These are phyloP conservation scores for Neurospora discreta DNA, from an alignment of 495 filamentous ascomycete species.

Conservation along the genomic window DNA sequence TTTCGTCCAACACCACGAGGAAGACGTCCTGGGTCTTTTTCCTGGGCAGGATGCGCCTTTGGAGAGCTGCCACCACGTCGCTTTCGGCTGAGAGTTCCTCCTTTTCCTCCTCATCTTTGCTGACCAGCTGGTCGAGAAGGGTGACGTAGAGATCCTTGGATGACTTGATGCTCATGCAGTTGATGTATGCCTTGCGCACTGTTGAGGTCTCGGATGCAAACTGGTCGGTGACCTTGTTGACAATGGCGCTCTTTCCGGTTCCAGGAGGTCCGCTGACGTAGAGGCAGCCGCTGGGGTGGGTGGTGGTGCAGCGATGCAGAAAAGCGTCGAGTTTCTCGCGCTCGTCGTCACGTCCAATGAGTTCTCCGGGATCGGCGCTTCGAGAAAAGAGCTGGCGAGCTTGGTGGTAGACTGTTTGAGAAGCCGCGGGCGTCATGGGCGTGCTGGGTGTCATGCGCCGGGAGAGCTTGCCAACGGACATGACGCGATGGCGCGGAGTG, in stretches of 20 bases:
- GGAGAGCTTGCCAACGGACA: slow-evolving; percentile 38
- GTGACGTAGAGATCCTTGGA: slow-evolving; percentile 71
- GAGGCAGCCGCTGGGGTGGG: slow-evolving; percentile 64
- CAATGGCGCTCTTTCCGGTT: slow-evolving; percentile 91
- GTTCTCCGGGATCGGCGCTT: slow-evolving; percentile 57
- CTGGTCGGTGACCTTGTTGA: slow-evolving; percentile 62
- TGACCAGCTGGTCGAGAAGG: slow-evolving; percentile 44
- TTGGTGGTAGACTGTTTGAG: slow-evolving; percentile 67
- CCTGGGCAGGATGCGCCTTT: slow-evolving; percentile 52
- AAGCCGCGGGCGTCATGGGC: slow-evolving; percentile 49
- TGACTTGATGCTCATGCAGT: slow-evolving; percentile 90
- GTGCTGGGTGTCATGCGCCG: slow-evolving; percentile 47
- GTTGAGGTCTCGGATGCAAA: slow-evolving; percentile 33
- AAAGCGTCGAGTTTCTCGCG: slow-evolving; percentile 58
- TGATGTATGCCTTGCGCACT: slow-evolving; percentile 67
- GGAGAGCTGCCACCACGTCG: slow-evolving; percentile 48
- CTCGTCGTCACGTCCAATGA: slow-evolving; percentile 79
- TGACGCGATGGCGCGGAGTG: slow-evolving; percentile 38
- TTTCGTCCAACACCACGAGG: slow-evolving; percentile 82
- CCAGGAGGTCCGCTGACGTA: slow-evolving; percentile 95
- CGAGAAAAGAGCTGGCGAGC: slow-evolving; percentile 82
- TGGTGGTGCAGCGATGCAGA: slow-evolving; percentile 49
- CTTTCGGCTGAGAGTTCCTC: slow-evolving; percentile 19
- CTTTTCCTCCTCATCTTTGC: slow-evolving; percentile 23
- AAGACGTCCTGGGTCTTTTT: slow-evolving; percentile 48